Conservation (phyloP, 2,329 filamentous ascomycete species). For the Fusarium citri region DNA sequence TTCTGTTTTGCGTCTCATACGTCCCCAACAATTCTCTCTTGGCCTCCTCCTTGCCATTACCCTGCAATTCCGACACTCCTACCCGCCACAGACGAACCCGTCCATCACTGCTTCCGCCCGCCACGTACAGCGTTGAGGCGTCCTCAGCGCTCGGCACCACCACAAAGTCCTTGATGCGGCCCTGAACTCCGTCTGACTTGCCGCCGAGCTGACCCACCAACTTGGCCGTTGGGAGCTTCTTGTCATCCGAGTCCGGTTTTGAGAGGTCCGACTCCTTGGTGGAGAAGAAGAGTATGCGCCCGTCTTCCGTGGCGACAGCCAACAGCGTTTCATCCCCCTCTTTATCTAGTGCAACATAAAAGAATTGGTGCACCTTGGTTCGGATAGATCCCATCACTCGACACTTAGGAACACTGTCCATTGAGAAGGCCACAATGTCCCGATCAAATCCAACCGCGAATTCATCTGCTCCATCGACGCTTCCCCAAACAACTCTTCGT, state of each 20-base stretch:
- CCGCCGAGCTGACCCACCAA: slow-evolving; percentile 84
- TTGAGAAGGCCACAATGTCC: slow-evolving; percentile 85
- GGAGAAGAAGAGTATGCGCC: slow-evolving; percentile 84
- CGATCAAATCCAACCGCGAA: slow-evolving; percentile 92
- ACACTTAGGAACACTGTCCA: slow-evolving; percentile 86
- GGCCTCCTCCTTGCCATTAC: slow-evolving; percentile 47
- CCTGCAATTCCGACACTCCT: slow-evolving; percentile 54
- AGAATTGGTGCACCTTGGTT: slow-evolving; percentile 86
- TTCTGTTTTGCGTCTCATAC: slow-evolving; percentile 87
- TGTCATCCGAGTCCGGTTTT: slow-evolving; percentile 45
- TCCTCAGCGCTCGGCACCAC: slow-evolving; percentile 62
- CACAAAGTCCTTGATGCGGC: slow-evolving; percentile 90
- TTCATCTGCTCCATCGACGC: slow-evolving; percentile 76
- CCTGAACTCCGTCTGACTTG: slow-evolving; percentile 71
- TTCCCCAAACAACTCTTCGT: slow-evolving; percentile 82
- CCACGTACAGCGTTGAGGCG: slow-evolving; percentile 63
- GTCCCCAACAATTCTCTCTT: slow-evolving; percentile 70
- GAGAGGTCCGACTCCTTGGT: slow-evolving; percentile 66
- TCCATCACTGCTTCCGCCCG: slow-evolving; percentile 87
- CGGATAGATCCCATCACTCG: slow-evolving; percentile 73
- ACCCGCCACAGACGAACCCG: slow-evolving; percentile 82
- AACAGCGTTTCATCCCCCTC: slow-evolving; percentile 63
- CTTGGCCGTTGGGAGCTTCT: slow-evolving; percentile 67
- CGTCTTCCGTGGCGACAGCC: slow-evolving; percentile 89
- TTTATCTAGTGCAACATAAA: slow-evolving; percentile 71